A percentile compares a stretch with the other conserved stretches of the same genome.
These are phyloP conservation scores for Carex sylvatica DNA, from an alignment of 202 grass and related monocot genomes.

Conservation along the genomic window DNA sequence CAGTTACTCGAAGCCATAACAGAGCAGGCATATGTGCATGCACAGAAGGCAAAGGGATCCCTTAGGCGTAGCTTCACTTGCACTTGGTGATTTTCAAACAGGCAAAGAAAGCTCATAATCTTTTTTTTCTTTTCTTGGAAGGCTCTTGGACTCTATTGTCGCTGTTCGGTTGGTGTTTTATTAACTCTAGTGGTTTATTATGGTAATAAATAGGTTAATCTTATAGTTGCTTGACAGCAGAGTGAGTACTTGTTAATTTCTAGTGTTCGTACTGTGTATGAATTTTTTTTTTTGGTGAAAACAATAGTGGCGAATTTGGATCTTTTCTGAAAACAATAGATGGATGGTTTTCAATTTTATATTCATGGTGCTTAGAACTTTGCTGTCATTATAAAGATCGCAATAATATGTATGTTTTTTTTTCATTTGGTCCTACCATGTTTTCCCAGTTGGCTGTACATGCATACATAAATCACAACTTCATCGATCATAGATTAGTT, in stretches of 20 bases:
- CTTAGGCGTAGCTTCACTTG: conserved; percentile 22
- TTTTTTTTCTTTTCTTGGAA: background rate
- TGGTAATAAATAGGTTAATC: conserved; percentile 4
- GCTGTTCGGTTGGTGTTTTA: conserved; percentile 7
- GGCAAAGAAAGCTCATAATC: background rate
- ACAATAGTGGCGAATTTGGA: background rate
- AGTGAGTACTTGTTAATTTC: conserved; percentile 9
- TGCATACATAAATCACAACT: background rate
- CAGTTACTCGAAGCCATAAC: conserved; percentile 17
- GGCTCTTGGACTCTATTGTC: background rate
- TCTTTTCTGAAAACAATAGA: background rate
- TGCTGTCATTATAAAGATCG: background rate
- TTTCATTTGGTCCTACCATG: background rate
- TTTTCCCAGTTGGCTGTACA: background rate
- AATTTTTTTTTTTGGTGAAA: conserved; percentile 5
- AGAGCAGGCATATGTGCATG: conserved; percentile 16
- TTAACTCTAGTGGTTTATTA: background rate
- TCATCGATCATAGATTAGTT: conserved; percentile 13
- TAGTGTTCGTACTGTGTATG: background rate
- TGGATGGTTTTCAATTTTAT: background rate
- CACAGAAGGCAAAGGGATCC: conserved; percentile 4
- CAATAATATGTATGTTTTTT: background rate
- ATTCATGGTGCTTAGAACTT: background rate
- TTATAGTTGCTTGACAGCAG: background rate
- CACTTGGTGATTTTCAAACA: conserved; percentile 12